phyloP scores from a whole-genome alignment of 192 early-diverging fungal species.

The Haplosporangium gracile region DNA sequence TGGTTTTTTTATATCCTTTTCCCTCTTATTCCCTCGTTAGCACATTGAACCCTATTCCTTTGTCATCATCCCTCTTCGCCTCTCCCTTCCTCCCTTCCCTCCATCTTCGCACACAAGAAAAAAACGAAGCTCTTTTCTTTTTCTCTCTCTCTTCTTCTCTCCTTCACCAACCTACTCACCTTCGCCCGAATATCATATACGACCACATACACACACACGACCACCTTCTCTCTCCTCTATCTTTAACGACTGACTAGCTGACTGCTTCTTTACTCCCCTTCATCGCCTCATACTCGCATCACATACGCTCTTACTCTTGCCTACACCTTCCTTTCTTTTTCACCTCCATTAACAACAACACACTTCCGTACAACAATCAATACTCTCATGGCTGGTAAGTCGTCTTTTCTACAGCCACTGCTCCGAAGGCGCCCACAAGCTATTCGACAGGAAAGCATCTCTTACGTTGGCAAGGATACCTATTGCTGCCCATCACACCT shows the following conservation, averaged over 20 bases:
- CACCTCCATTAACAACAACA: not conserved
- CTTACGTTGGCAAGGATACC: not conserved
- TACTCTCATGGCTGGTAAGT: slow-evolving; percentile 32
- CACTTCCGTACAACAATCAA: not conserved
- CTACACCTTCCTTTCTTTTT: not conserved
- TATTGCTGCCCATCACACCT: not conserved
- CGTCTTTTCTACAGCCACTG: not conserved
- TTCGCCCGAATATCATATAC: not conserved
- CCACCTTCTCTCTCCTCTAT: not conserved
- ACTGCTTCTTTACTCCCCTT: not conserved
- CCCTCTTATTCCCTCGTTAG: not conserved
- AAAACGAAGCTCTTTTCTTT: not conserved
- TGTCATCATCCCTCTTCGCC: not conserved
- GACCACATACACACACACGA: not conserved
- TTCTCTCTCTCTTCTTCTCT: not conserved
- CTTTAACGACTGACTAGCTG: too few species aligned
- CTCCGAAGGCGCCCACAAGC: not conserved
- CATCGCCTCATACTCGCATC: not conserved
- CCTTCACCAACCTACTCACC: not conserved
- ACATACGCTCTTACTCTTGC: not conserved
- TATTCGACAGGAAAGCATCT: too few species aligned
- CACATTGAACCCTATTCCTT: not conserved
- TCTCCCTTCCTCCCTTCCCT: not conserved
- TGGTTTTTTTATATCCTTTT: not conserved
- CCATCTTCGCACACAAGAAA: not conserved